Percentiles rank a stretch among this genome's conserved stretches.
Evolutionary conservation across 331 rosid genomes (phyloP).

Genomic region (Phaseolus coccineus): DNA sequence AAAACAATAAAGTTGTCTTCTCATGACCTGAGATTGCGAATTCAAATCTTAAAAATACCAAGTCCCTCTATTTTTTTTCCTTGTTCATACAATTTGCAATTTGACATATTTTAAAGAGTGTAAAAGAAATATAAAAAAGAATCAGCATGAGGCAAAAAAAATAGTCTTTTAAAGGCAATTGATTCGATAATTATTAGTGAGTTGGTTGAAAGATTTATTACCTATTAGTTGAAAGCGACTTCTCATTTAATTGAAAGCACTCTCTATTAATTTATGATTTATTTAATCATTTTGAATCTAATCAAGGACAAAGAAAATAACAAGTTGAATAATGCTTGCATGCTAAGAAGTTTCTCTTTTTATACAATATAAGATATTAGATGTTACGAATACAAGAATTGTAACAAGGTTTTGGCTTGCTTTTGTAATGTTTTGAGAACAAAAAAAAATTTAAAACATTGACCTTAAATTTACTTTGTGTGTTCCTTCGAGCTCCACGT

Average conservation of each 20-base stretch:
- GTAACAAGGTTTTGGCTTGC: not conserved
- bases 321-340: slow-evolving; percentile 29
- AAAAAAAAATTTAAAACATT: slow-evolving; percentile 3
- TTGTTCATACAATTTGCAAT: not conserved
- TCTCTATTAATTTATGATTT: slow-evolving; percentile 27
- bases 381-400: not conserved
- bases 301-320: slow-evolving; percentile 35
- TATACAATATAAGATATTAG: slow-evolving; percentile 5
- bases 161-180: not conserved
- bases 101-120: slow-evolving; percentile 1
- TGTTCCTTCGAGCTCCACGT: slow-evolving; percentile 44
- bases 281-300: slow-evolving; percentile 24
- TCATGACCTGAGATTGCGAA: not conserved
- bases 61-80: not conserved
- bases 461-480: slow-evolving; percentile 26
- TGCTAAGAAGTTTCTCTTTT: slow-evolving; percentile 1
- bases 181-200: slow-evolving; percentile 42
- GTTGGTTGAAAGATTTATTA: slow-evolving; percentile 51
- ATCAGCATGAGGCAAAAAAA: not conserved
- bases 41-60: slow-evolving; percentile 8
- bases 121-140: not conserved
- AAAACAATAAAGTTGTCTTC: slow-evolving; percentile 1
- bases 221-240: slow-evolving; percentile 46
- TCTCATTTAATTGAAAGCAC: slow-evolving; percentile 29
- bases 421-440: not conserved